These are phyloP conservation scores for Salvia sclarea DNA, from an alignment of 305 asterid genomes.

Conservation along the genomic window DNA sequence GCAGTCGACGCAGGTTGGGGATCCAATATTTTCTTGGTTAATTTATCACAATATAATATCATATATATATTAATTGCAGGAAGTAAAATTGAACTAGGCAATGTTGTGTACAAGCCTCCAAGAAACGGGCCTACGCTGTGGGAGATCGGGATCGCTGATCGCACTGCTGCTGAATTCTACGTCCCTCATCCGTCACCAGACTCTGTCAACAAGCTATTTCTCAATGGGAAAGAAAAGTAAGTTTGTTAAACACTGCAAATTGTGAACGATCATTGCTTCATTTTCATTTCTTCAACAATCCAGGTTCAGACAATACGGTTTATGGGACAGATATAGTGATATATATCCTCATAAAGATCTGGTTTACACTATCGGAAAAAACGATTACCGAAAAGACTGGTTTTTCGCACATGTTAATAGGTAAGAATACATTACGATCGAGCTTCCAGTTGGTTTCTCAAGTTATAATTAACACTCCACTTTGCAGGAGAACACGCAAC, in stretches of 20 bases:
- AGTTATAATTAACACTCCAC: too few species aligned
- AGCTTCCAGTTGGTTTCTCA: too few species aligned
- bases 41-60: too few species aligned
- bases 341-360: constrained; percentile 51
- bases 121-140: constrained; percentile 72
- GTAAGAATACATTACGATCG: constrained; percentile 34
- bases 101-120: constrained; percentile 62
- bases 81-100: constrained; percentile 38
- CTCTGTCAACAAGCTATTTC: constrained; percentile 53
- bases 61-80: too few species aligned
- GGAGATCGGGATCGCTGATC: constrained; percentile 83
- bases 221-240: constrained; percentile 49
- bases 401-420: constrained; percentile 67
- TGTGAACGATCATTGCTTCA: too few species aligned
- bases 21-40: too few species aligned
- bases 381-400: constrained; percentile 60
- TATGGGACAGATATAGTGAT: constrained; percentile 63
- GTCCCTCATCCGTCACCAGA: constrained; percentile 57
- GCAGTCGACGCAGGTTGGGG: constrained; percentile 55
- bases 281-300: neutral
- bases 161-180: constrained; percentile 65
- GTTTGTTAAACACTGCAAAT: neutral
- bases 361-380: constrained; percentile 45
- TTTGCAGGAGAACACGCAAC: too few species aligned
- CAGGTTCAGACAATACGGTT: constrained; percentile 65